Evolutionary conservation across 768 basidiomycete genomes (phyloP).

Genomic region (Macrocybe gigantea): DNA sequence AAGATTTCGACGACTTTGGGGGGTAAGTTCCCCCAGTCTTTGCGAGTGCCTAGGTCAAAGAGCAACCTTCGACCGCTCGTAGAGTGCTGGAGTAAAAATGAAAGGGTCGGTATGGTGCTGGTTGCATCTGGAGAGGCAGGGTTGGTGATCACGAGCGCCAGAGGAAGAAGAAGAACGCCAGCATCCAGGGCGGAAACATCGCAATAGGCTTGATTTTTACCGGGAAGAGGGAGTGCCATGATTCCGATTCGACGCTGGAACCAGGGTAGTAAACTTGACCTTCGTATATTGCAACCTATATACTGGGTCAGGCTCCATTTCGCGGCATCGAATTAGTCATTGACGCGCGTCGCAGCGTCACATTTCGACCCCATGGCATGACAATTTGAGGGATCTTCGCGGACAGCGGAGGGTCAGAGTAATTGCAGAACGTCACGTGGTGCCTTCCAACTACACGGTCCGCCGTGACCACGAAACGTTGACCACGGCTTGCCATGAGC

Average conservation of each 20-base stretch:
- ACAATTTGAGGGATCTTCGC: too few relatives aligned
- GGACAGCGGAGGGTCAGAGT: too few relatives aligned
- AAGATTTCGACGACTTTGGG: slow-evolving; percentile 19
- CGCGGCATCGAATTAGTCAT: too few relatives aligned
- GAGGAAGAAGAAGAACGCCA: slow-evolving; percentile 34
- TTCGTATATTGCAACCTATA: too few relatives aligned
- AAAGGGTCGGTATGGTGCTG: slow-evolving; percentile 36
- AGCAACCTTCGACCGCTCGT: slow-evolving; percentile 29
- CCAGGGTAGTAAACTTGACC: not conserved
- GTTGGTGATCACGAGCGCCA: slow-evolving; percentile 31
- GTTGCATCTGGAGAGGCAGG: slow-evolving; percentile 18
- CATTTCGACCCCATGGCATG: too few relatives aligned
- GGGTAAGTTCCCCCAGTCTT: slow-evolving; percentile 37
- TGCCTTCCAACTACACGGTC: too few relatives aligned
- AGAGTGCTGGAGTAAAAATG: slow-evolving; percentile 49
- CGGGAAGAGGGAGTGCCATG: slow-evolving; percentile 32
- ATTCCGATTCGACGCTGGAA: not conserved
- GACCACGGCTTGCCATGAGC: too few relatives aligned
- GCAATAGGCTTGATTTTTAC: slow-evolving; percentile 41
- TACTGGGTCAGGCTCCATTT: too few relatives aligned
- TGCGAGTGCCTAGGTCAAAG: slow-evolving; percentile 54
- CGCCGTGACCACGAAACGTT: too few relatives aligned
- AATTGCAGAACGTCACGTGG: too few relatives aligned
- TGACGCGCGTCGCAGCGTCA: too few relatives aligned
- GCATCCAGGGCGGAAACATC: slow-evolving; percentile 51